A percentile compares a stretch with the other conserved stretches of the same genome.
Evolutionary conservation across 176 grass and related monocot species (phyloP).

Genomic region (Thinopyrum elongatum): DNA sequence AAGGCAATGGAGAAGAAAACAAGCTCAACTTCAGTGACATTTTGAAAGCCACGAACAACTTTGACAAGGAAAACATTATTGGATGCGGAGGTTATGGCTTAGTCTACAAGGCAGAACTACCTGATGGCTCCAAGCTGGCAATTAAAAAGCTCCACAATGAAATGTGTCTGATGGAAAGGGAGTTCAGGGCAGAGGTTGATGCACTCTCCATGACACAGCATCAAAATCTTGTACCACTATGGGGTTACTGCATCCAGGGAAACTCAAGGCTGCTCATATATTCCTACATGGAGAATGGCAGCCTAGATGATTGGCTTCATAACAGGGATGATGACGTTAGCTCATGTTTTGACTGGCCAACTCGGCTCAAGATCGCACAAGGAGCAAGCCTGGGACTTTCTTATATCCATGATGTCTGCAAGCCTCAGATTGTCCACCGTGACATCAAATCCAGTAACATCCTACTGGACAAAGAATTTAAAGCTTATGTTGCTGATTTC

Average conservation of each 20-base stretch:
- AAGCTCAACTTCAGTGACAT: slow-evolving; percentile 27
- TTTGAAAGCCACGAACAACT: slow-evolving; percentile 46
- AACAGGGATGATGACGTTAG: slow-evolving; percentile 32
- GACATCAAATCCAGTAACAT: slow-evolving; percentile 92
- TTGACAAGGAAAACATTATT: slow-evolving; percentile 40
- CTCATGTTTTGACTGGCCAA: slow-evolving; percentile 42
- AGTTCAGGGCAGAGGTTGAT: slow-evolving; percentile 49
- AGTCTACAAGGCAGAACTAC: slow-evolving; percentile 47
- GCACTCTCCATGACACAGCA: slow-evolving; percentile 40
- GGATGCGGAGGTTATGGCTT: slow-evolving; percentile 51
- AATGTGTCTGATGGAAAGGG: slow-evolving; percentile 39
- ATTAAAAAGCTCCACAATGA: slow-evolving; percentile 47
- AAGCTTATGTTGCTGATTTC: slow-evolving; percentile 76
- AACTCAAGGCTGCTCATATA: slow-evolving; percentile 41
- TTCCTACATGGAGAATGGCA: slow-evolving; percentile 74
- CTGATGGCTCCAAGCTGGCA: slow-evolving; percentile 29
- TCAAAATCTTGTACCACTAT: slow-evolving; percentile 43
- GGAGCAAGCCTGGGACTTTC: slow-evolving; percentile 48
- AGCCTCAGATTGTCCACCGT: slow-evolving; percentile 59
- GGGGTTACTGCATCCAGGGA: slow-evolving; percentile 45
- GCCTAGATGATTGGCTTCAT: slow-evolving; percentile 78
- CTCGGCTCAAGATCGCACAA: slow-evolving; percentile 45
- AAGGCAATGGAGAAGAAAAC: neutral
- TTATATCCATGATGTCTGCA: slow-evolving; percentile 58
- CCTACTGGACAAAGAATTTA: slow-evolving; percentile 64